A percentile compares a stretch with the other conserved stretches of the same genome.
Evolutionary conservation across 2,329 filamentous ascomycete species (phyloP).

Genomic region (Venturia asperata): DNA sequence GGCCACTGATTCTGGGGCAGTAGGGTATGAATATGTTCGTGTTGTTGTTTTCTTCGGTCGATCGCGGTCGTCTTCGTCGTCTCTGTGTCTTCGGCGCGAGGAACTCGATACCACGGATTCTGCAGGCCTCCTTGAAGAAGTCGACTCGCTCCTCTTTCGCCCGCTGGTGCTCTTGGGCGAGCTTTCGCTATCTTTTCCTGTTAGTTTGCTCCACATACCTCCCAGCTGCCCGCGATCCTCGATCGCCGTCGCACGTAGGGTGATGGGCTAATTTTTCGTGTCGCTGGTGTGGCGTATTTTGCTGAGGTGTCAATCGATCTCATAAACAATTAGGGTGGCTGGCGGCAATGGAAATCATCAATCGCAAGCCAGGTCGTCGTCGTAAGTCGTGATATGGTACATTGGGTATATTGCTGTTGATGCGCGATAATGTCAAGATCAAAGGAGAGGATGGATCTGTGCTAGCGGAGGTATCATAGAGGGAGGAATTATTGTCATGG

Average conservation of each 20-base stretch:
- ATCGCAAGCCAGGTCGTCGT: neutral
- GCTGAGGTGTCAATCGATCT: constrained; percentile 8
- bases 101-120: constrained; percentile 8
- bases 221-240: constrained; percentile 3
- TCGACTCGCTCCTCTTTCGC: neutral
- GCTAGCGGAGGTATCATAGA: neutral
- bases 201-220: constrained; percentile 8
- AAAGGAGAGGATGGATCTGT: neutral
- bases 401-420: constrained; percentile 9
- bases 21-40: constrained; percentile 26
- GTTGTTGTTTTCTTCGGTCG: constrained; percentile 20
- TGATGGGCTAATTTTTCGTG: neutral
- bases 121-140: neutral
- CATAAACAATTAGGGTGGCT: constrained; percentile 4
- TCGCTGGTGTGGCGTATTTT: neutral
- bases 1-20: constrained; percentile 28
- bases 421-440: constrained; percentile 6
- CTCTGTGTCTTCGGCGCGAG: neutral
- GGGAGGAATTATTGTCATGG: neutral
- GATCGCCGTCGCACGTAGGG: neutral
- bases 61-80: constrained; percentile 21
- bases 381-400: constrained; percentile 13
- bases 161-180: neutral
- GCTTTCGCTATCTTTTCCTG: constrained; percentile 10
- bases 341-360: constrained; percentile 5